Percentiles rank a stretch among this genome's conserved stretches.
Conservation (phyloP, 305 asterid species). For the Fraxinus xanthoxyloides region DNA sequence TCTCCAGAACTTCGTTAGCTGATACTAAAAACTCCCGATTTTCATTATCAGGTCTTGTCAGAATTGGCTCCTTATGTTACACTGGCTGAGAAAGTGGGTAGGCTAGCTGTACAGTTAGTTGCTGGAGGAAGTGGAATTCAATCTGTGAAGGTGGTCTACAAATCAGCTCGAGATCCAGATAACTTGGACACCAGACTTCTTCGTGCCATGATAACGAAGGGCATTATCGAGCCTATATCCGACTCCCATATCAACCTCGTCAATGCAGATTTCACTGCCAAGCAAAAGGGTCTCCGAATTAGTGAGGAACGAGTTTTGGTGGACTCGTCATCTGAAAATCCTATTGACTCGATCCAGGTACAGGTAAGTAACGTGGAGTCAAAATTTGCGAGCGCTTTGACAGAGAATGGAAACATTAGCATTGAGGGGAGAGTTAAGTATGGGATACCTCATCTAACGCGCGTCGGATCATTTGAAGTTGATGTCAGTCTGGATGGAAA, state of each 20-base stretch:
- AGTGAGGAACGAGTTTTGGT: conserved; percentile 65
- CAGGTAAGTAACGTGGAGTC: conserved; percentile 65
- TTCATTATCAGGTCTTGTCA: conserved; percentile 60
- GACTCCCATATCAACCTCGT: conserved; percentile 73
- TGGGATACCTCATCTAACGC: conserved; percentile 68
- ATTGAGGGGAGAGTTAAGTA: conserved; percentile 73
- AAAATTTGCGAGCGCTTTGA: conserved; percentile 67
- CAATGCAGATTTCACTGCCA: conserved; percentile 89
- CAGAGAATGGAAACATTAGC: conserved; percentile 58
- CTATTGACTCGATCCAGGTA: conserved; percentile 67
- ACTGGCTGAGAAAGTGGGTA: conserved; percentile 88
- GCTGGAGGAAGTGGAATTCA: conserved; percentile 89
- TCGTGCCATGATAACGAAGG: conserved; percentile 92
- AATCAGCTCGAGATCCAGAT: conserved; percentile 72
- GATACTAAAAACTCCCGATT: conserved; percentile 3
- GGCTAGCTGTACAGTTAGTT: conserved; percentile 79
- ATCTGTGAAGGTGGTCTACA: conserved; percentile 72
- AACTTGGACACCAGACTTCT: conserved; percentile 89
- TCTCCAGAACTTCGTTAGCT: not conserved
- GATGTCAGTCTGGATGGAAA: conserved; percentile 88
- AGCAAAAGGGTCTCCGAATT: conserved; percentile 82
- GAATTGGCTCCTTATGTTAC: conserved; percentile 81
- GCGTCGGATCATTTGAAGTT: conserved; percentile 59
- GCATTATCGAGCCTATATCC: conserved; percentile 88
- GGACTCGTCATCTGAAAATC: conserved; percentile 60